phyloP scores from a whole-genome alignment of 768 basidiomycete genomes.

The Steccherinum ochraceum region DNA sequence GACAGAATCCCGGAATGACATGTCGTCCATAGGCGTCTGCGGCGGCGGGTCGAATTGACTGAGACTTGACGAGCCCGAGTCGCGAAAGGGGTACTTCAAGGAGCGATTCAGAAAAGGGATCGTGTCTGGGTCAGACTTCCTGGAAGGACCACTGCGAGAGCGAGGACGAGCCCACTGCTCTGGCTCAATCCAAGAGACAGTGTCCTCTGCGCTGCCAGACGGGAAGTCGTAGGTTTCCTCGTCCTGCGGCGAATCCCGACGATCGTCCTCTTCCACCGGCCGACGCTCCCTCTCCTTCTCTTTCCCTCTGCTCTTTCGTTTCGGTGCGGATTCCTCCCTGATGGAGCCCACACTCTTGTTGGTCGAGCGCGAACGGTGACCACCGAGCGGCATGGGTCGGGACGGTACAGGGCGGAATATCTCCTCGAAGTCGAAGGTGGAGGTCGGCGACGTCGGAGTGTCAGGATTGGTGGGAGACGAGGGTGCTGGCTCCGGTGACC shows the following conservation, averaged over 20 bases:
- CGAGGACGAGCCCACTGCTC: slow-evolving; percentile 2
- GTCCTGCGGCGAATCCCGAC: background rate
- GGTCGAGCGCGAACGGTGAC: background rate
- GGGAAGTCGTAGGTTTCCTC: slow-evolving; percentile 3
- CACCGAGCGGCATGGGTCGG: slow-evolving; percentile 6
- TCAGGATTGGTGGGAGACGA: slow-evolving; percentile 4
- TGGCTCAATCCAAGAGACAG: background rate
- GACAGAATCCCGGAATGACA: slow-evolving; percentile 25
- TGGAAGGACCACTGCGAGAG: slow-evolving; percentile 10
- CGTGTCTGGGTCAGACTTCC: slow-evolving; percentile 4
- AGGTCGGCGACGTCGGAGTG: slow-evolving; percentile 11
- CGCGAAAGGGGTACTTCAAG: slow-evolving; percentile 36
- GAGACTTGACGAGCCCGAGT: slow-evolving; percentile 62
- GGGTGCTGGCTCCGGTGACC: slow-evolving; percentile 8
- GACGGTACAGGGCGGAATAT: slow-evolving; percentile 1
- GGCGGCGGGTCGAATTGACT: slow-evolving; percentile 64
- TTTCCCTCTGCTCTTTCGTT: slow-evolving; percentile 1
- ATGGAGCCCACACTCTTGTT: background rate
- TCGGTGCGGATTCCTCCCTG: background rate
- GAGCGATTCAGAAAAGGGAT: slow-evolving; percentile 5
- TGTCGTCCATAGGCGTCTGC: slow-evolving; percentile 56
- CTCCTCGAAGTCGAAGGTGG: slow-evolving; percentile 14
- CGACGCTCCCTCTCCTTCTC: slow-evolving; percentile 2
- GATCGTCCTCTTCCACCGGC: background rate
- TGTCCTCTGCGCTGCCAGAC: slow-evolving; percentile 1